A percentile compares a stretch with the other conserved stretches of the same genome.
These are phyloP conservation scores for Cryptococcus sp. DNA, from an alignment of 1,284 basidiomycete genomes.

Conservation along the genomic window DNA sequence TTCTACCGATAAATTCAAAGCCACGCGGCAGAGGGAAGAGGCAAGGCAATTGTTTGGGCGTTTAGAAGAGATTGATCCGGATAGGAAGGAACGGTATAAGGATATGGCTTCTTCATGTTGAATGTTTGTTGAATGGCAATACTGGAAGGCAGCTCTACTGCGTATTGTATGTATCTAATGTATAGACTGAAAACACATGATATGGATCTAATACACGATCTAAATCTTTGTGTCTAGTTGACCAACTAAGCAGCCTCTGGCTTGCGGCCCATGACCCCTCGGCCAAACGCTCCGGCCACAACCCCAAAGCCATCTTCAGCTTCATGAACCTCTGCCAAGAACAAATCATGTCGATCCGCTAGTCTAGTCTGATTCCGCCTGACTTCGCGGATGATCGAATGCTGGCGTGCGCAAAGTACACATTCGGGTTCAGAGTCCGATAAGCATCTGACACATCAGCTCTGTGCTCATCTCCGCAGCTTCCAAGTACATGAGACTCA, in stretches of 20 bases:
- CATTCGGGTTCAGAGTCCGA: constrained; percentile 83
- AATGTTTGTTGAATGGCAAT: too few species aligned
- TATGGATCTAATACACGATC: too few species aligned
- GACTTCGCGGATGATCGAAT: constrained; percentile 84
- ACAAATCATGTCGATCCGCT: constrained; percentile 82
- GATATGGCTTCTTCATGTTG: constrained; percentile 22
- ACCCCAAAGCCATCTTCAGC: constrained; percentile 76
- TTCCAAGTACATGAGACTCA: constrained; percentile 34
- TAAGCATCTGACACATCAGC: constrained; percentile 58
- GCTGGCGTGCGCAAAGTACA: constrained; percentile 75
- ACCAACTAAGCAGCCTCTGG: background rate
- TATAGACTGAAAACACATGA: too few species aligned
- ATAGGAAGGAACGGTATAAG: constrained; percentile 42
- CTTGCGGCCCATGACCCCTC: constrained; percentile 52
- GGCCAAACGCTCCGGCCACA: constrained; percentile 72
- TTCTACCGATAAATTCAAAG: constrained; percentile 1
- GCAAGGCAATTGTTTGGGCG: constrained; percentile 29
- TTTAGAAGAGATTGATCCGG: constrained; percentile 40
- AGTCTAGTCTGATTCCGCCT: constrained; percentile 74
- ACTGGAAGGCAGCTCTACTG: too few species aligned
- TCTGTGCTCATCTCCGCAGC: too few species aligned
- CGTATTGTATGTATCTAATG: too few species aligned
- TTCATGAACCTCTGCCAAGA: constrained; percentile 77
- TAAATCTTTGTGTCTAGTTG: too few species aligned
- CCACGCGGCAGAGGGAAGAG: constrained; percentile 12